Base-by-base conservation (phyloP, 352 stramenopile genomes). In the Phytophthora crassamura region DNA sequence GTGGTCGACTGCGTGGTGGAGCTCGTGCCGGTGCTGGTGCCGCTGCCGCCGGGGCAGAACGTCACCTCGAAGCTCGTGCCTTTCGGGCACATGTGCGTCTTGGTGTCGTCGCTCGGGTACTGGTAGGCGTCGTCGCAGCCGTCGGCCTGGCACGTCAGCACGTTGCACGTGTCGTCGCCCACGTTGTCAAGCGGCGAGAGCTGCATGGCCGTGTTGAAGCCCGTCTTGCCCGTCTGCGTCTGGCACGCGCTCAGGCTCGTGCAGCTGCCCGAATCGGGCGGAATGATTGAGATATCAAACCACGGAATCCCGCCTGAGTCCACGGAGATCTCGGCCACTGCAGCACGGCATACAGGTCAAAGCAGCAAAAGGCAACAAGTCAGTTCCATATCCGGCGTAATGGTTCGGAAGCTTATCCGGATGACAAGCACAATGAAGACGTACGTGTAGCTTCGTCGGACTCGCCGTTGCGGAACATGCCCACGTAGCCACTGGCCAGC, bases 231-330 rank as follows among this genome's bases (percentile, higher is more conserved):
- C 2, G 82, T 90, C 18, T 67, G 59, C 25, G 52, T 42, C 64
- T 89, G 67, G 40, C 82, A 90, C 0, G 79, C 64, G 1, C 47
- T 73, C 25, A 82, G 60, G 33, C 74, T 89, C 41, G 59, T 64
- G 49, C 82, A 88, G 47, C 68, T 75, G 0, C 67, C 63, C 1
- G 78, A 63, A 18, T 75, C 61, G 6, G 82, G 79, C 33, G 76
- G 72, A 50, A 88, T 83, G 55, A 82, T 85, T 11, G 74, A 84
- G 59, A 85, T 84, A 53, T 88, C 78, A 49, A 82, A 88, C 78
- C 78, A 88, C 14, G 75, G 64, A 35, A 49, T 77, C 20, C 74
- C 74, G 9, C 72, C 52, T 25, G 72, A 69, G 59, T 77, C 63
- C 20, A 85, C 61, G 4, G 74, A 79, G 53, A 88, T 79, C 56